Conservation (phyloP, 2,329 filamentous ascomycete genomes). For the Byssochlamys sp. region DNA sequence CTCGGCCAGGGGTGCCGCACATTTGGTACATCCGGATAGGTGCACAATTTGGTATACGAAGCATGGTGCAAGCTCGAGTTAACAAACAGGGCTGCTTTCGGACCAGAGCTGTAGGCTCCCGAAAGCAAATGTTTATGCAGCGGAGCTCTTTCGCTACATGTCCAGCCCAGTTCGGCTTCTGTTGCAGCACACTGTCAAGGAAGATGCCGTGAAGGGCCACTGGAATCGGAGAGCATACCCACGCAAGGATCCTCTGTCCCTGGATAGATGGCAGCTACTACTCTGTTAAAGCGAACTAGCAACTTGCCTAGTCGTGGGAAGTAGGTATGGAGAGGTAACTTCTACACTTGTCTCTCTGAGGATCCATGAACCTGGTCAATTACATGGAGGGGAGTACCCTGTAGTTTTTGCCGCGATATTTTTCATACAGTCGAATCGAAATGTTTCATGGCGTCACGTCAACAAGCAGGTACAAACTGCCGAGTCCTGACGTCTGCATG, state of each 20-base stretch:
- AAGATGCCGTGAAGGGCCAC: not conserved
- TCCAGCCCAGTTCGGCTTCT: not conserved
- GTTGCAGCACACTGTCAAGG: not conserved
- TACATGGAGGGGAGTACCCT: not conserved
- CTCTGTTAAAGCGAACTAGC: not conserved
- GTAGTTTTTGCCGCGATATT: not conserved
- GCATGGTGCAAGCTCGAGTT: not conserved
- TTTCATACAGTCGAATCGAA: not conserved
- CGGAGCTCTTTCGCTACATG: not conserved
- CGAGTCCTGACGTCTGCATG: not conserved
- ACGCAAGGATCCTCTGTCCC: not conserved
- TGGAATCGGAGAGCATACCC: not conserved
- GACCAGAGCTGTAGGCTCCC: not conserved
- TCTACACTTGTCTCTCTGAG: not conserved
- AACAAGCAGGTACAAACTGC: not conserved
- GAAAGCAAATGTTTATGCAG: not conserved
- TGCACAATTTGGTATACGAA: not conserved
- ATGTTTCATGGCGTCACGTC: not conserved
- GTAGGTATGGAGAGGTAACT: not conserved
- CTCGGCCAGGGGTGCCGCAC: not conserved
- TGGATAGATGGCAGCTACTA: not conserved
- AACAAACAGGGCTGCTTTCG: not conserved
- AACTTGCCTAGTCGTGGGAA: not conserved
- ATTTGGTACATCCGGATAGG: not conserved
- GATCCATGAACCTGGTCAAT: not conserved